Conservation (phyloP, 1,284 basidiomycete species). For the Boletellus sp. region DNA sequence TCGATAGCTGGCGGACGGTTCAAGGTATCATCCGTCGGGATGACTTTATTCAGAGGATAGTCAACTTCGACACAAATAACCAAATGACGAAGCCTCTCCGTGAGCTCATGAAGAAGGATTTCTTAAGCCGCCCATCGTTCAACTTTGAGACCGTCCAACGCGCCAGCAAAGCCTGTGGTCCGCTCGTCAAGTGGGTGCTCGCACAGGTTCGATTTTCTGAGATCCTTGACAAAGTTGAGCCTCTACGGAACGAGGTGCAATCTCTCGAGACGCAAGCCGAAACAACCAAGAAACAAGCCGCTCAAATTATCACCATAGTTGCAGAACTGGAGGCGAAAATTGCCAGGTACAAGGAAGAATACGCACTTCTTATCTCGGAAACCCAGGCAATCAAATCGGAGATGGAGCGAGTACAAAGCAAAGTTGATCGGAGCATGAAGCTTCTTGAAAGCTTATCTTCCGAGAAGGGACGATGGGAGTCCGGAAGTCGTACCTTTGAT, state of each 20-base stretch:
- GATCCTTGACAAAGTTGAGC: slow-evolving; percentile 97
- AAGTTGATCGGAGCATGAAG: slow-evolving; percentile 96
- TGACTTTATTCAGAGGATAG: slow-evolving; percentile 95
- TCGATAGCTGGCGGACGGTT: slow-evolving; percentile 95
- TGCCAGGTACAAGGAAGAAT: slow-evolving; percentile 94
- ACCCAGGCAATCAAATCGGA: slow-evolving; percentile 96
- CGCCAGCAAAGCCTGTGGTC: slow-evolving; percentile 96
- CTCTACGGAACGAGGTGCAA: slow-evolving; percentile 92
- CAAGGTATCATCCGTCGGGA: slow-evolving; percentile 96
- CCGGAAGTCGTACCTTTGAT: slow-evolving; percentile 94
- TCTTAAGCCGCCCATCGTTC: slow-evolving; percentile 86
- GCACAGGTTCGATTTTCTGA: slow-evolving; percentile 98
- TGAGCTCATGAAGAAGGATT: slow-evolving; percentile 92
- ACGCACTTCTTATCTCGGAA: slow-evolving; percentile 95
- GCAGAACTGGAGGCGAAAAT: slow-evolving; percentile 93
- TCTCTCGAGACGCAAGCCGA: slow-evolving; percentile 90
- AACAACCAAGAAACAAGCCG: slow-evolving; percentile 89
- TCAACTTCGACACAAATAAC: slow-evolving; percentile 92
- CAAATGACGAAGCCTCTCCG: slow-evolving; percentile 90
- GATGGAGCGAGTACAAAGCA: slow-evolving; percentile 97
- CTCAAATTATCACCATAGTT: slow-evolving; percentile 89
- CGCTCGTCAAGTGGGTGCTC: slow-evolving; percentile 96
- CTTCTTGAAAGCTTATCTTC: slow-evolving; percentile 93
- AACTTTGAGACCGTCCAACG: slow-evolving; percentile 96
- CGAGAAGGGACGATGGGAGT: slow-evolving; percentile 93